phyloP scores from a whole-genome alignment of 2,329 filamentous ascomycete species.

The Cordyceps tenuipes region DNA sequence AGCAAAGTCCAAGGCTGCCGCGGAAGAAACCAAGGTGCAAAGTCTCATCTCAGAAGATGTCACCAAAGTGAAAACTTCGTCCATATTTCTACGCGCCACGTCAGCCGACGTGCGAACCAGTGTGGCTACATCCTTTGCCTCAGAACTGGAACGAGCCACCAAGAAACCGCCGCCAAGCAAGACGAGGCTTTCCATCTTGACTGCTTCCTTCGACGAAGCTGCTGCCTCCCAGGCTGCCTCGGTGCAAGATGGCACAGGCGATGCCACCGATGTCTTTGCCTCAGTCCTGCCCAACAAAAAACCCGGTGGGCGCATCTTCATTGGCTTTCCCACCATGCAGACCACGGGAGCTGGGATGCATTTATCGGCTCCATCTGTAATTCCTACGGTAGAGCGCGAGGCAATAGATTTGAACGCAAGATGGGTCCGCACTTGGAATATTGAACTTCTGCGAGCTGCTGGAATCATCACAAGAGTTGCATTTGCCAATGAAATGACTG shows the following conservation, averaged over 20 bases:
- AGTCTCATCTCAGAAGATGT: constrained; percentile 62
- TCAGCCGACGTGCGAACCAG: constrained; percentile 75
- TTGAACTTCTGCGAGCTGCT: constrained; percentile 82
- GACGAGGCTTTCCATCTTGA: constrained; percentile 79
- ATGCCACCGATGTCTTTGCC: constrained; percentile 71
- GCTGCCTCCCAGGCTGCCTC: constrained; percentile 51
- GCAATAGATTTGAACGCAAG: constrained; percentile 94
- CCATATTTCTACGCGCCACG: constrained; percentile 82
- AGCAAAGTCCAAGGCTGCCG: constrained; percentile 46
- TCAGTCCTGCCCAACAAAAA: constrained; percentile 85
- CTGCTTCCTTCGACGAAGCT: constrained; percentile 80
- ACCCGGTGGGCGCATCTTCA: constrained; percentile 78
- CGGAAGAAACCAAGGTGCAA: constrained; percentile 55
- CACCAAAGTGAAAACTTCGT: constrained; percentile 60
- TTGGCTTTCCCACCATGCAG: constrained; percentile 95
- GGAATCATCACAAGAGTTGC: constrained; percentile 85
- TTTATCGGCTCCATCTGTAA: constrained; percentile 90
- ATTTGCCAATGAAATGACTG: constrained; percentile 78
- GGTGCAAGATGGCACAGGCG: constrained; percentile 36
- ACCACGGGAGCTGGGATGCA: constrained; percentile 92
- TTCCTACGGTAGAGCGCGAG: constrained; percentile 93
- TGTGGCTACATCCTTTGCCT: constrained; percentile 62
- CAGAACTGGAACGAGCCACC: constrained; percentile 87
- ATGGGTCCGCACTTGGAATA: constrained; percentile 92
- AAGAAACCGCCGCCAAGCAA: constrained; percentile 92